Evolutionary conservation across 2,329 filamentous ascomycete species (phyloP), one percentile per base, ranked within the genome.

Genomic region (Cercospora sp.): DNA sequence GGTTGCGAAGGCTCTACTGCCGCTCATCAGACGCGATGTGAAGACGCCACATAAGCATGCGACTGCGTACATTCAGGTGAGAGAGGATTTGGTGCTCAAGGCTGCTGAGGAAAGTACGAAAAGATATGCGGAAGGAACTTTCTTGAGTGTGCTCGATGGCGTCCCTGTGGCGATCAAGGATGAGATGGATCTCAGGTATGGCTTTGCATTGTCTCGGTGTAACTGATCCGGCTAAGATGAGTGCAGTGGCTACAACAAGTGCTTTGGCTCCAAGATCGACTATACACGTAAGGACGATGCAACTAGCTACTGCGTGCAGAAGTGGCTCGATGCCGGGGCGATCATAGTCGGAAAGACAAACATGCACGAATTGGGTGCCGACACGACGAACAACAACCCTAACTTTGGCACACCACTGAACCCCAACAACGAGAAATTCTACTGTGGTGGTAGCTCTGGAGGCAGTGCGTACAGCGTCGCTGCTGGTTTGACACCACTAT

Each of bases 151-250:
- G 5, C 81, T 96, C 7, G 93, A 97, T 74, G 93, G 93, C 12
- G 87, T 96, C 0, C 93, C 93, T 0, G 86, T 96, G 60, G 91
- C 90, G 0, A 87, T 95, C 73, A 96, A 97, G 80, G 93, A 96
- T 75, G 92, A 96, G 75, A 85, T 90, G 16, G 85, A 90, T 70
- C 82, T 93, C 33, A 57, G 60, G 60, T 63, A 55, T 23, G 60
- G n/a, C 18, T 45, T 48, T 13, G 18, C 33, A n/a, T 16, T 51
- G 9, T 3, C 3, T 45, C 0, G 8, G 2, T 5, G n/a, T 1
- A 20, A 7, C 0, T 3, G 20, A 18, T 10, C 20, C 8, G 9
- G 33, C 59, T 61, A n/a, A 61, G 26, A 20, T 20, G 26, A 55
- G 7, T 12, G 1, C 18, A 84, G 87, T 70, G 92, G 91, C 13